Evolutionary conservation across 805 yeast species (phyloP).

Genomic region (Lipomyces yamadae): DNA sequence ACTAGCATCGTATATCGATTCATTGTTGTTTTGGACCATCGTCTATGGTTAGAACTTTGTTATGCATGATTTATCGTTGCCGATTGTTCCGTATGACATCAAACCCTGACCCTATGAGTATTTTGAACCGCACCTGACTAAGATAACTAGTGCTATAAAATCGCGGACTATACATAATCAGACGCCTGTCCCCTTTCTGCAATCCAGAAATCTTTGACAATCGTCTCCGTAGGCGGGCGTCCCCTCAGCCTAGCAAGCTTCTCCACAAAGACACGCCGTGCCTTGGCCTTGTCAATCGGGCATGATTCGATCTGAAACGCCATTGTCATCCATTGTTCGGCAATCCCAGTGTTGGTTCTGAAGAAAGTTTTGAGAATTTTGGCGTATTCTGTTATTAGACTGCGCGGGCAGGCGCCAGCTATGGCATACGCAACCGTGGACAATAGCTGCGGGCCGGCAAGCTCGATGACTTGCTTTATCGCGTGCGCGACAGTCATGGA

Average conservation of each 20-base stretch:
- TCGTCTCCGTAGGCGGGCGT: conserved; percentile 35
- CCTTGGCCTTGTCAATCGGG: conserved; percentile 6
- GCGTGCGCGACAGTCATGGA: not conserved
- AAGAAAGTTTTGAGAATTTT: conserved; percentile 21
- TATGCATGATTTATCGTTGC: not conserved
- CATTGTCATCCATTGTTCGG: conserved; percentile 25
- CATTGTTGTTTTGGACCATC: not conserved
- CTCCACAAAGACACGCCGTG: conserved; percentile 26
- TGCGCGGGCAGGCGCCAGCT: conserved; percentile 31
- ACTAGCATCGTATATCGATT: not conserved
- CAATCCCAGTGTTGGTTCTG: conserved; percentile 10
- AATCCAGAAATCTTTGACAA: conserved; percentile 39
- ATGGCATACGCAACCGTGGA: conserved; percentile 28
- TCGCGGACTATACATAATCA: conserved; percentile 20
- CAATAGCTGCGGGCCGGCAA: conserved; percentile 10
- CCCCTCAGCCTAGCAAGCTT: conserved; percentile 35
- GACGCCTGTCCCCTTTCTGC: conserved; percentile 29
- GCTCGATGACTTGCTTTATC: conserved; percentile 11
- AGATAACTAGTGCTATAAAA: not conserved
- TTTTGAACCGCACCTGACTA: too few relatives aligned
- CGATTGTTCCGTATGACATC: not conserved
- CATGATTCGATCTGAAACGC: not conserved
- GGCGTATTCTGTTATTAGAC: conserved; percentile 29
- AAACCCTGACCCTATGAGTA: too few relatives aligned
- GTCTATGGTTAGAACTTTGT: not conserved